Conservation (phyloP, 306 rosid genomes). For the Vigna unguiculata region DNA sequence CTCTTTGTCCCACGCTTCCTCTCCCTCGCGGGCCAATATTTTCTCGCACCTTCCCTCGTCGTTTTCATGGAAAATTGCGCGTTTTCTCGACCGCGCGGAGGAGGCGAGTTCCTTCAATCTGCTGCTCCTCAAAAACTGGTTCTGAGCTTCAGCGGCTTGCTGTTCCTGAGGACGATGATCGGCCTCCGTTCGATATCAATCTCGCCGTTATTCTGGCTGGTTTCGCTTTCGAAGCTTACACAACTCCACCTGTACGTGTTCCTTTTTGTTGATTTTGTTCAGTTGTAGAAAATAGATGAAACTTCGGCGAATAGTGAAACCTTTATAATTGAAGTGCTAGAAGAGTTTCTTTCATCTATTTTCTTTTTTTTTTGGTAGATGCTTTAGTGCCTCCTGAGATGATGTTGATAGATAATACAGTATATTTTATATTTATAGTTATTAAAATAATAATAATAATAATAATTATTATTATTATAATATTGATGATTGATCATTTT, state of each 20-base stretch:
- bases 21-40: slow-evolving; percentile 1
- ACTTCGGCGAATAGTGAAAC: not conserved
- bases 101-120: slow-evolving; percentile 46
- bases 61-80: slow-evolving; percentile 47
- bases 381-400: too few relatives aligned
- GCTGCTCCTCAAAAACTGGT: slow-evolving; percentile 55
- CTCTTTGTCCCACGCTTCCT: slow-evolving; percentile 41
- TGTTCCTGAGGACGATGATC: slow-evolving; percentile 49
- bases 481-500: not conserved
- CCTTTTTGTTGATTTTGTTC: not conserved
- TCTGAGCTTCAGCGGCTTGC: slow-evolving; percentile 49
- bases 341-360: not conserved
- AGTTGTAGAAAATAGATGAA: slow-evolving; percentile 14
- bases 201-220: slow-evolving; percentile 94
- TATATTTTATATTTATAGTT: too few relatives aligned
- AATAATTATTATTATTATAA: too few relatives aligned
- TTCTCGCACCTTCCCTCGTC: slow-evolving; percentile 43
- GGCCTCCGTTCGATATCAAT: slow-evolving; percentile 84
- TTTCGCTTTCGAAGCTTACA: slow-evolving; percentile 87
- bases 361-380: not conserved
- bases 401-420: not conserved
- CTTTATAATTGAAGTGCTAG: not conserved
- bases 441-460: too few relatives aligned
- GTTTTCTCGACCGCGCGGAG: slow-evolving; percentile 40
- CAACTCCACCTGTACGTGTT: slow-evolving; percentile 73